Conservation (phyloP, 2,329 filamentous ascomycete species). For the Leptodontidium sp. region DNA sequence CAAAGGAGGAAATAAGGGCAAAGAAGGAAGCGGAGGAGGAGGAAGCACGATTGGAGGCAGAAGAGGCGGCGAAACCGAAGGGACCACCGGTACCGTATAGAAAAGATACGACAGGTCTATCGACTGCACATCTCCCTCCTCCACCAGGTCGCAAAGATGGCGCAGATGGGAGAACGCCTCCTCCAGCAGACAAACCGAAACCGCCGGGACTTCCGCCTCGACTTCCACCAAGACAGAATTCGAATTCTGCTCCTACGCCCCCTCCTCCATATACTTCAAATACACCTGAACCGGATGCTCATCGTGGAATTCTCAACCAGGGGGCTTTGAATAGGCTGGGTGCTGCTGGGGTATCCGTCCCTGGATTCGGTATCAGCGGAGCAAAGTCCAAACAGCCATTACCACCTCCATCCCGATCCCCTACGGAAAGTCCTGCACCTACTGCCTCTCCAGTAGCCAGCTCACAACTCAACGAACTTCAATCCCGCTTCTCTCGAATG, state of each 20-base stretch:
- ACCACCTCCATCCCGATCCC: constrained; percentile 41
- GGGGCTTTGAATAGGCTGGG: constrained; percentile 64
- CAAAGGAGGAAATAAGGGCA: constrained; percentile 47
- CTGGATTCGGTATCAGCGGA: constrained; percentile 68
- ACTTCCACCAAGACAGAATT: constrained; percentile 58
- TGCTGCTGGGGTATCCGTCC: constrained; percentile 70
- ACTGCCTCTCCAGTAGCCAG: constrained; percentile 27
- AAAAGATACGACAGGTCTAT: constrained; percentile 66
- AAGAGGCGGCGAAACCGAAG: constrained; percentile 42
- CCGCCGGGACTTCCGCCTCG: constrained; percentile 63
- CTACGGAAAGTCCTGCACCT: constrained; percentile 35
- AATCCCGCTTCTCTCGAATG: constrained; percentile 48
- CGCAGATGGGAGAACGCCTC: constrained; percentile 41
- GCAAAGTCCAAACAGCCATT: constrained; percentile 47
- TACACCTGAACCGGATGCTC: constrained; percentile 41
- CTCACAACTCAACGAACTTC: constrained; percentile 46
- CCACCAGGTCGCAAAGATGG: constrained; percentile 59
- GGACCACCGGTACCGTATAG: constrained; percentile 67
- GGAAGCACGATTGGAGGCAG: constrained; percentile 40
- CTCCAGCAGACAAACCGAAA: constrained; percentile 39
- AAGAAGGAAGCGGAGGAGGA: constrained; percentile 46
- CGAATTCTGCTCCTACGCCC: constrained; percentile 45
- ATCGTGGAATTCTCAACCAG: constrained; percentile 47
- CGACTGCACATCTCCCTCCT: constrained; percentile 64
- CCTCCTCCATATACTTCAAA: constrained; percentile 48